phyloP scores from a whole-genome alignment of 1,284 basidiomycete genomes.

The Rhodotorula sp. region DNA sequence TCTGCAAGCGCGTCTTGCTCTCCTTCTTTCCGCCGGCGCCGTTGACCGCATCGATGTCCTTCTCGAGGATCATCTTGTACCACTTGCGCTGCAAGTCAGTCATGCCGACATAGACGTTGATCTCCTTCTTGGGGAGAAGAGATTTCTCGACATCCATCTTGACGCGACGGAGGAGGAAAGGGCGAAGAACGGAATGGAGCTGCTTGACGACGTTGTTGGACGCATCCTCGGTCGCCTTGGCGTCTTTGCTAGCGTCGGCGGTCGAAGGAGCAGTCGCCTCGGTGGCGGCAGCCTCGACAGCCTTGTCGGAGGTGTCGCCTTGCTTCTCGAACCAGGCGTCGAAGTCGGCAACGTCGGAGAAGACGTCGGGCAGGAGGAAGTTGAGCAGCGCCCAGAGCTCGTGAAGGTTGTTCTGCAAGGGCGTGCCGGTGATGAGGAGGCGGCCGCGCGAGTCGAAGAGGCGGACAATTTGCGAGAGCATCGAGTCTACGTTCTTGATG shows the following conservation, averaged over 20 bases:
- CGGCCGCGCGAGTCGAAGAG: constrained; percentile 84
- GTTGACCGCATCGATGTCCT: constrained; percentile 98
- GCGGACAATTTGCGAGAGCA: constrained; percentile 92
- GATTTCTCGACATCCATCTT: constrained; percentile 98
- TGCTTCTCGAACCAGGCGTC: constrained; percentile 77
- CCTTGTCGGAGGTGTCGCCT: constrained; percentile 39
- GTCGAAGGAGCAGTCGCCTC: constrained; percentile 12
- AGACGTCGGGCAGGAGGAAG: constrained; percentile 52
- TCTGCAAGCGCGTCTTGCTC: constrained; percentile 95
- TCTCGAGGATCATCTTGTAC: constrained; percentile 93
- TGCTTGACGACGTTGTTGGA: constrained; percentile 90
- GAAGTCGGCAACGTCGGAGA: constrained; percentile 58
- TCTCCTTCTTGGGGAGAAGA: constrained; percentile 95
- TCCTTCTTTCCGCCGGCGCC: constrained; percentile 94
- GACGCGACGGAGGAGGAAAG: constrained; percentile 90
- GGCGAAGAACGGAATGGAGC: constrained; percentile 92
- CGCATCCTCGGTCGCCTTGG: constrained; percentile 54
- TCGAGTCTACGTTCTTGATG: constrained; percentile 98
- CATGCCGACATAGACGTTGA: constrained; percentile 97
- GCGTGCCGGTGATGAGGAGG: constrained; percentile 94
- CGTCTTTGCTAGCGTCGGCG: constrained; percentile 22
- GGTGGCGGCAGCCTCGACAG: constrained; percentile 13
- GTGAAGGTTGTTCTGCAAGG: constrained; percentile 91
- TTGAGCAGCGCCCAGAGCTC: constrained; percentile 91
- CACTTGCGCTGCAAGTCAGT: constrained; percentile 98